Evolutionary conservation across 805 yeast genomes (phyloP).

Genomic region (Candida manassasensis): DNA sequence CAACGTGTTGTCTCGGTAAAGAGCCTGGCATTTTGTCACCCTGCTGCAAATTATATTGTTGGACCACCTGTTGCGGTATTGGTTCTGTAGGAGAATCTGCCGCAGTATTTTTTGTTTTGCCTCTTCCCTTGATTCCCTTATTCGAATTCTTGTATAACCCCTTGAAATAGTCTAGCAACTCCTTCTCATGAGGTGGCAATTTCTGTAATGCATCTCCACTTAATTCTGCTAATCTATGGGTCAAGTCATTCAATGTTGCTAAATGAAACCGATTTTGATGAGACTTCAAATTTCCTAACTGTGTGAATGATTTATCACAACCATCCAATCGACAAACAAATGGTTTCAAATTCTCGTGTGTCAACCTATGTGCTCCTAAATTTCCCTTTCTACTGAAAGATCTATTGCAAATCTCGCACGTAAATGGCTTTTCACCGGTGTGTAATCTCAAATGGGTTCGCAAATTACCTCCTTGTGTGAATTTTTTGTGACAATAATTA

Average conservation of each 20-base stretch:
- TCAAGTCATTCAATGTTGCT: conserved; percentile 61
- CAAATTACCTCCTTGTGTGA: conserved; percentile 87
- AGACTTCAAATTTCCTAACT: conserved; percentile 87
- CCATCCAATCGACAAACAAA: conserved; percentile 73
- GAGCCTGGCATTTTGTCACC: neutral
- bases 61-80: neutral
- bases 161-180: conserved; percentile 71
- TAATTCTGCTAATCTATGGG: conserved; percentile 61
- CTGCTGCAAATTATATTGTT: conserved; percentile 5
- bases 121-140: conserved; percentile 89
- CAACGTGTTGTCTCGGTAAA: conserved; percentile 6
- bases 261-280: conserved; percentile 90
- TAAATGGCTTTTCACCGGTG: conserved; percentile 89
- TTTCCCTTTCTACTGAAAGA: conserved; percentile 88
- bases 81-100: conserved; percentile 1
- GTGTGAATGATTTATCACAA: conserved; percentile 84
- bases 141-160: conserved; percentile 82
- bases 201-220: conserved; percentile 42
- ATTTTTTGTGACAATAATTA: conserved; percentile 69
- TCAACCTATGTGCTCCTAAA: conserved; percentile 78
- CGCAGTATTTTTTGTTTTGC: conserved; percentile 36
- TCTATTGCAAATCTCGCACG: conserved; percentile 71
- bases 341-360: conserved; percentile 78
- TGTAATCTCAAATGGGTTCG: conserved; percentile 82
- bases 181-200: conserved; percentile 60